These are phyloP conservation scores for Neurospora sp. DNA, from an alignment of 495 filamentous ascomycete genomes.

Conservation along the genomic window DNA sequence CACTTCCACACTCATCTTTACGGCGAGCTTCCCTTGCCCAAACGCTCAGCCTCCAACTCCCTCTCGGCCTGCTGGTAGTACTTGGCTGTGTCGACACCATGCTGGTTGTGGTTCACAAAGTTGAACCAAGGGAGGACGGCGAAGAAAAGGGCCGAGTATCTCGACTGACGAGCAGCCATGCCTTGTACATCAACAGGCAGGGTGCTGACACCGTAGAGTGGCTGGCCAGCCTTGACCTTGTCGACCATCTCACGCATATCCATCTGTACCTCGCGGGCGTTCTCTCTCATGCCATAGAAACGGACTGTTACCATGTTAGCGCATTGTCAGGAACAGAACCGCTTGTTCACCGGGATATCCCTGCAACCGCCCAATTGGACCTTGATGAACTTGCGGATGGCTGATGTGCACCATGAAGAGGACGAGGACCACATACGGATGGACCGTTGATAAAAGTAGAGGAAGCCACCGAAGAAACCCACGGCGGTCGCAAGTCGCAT, in stretches of 20 bases:
- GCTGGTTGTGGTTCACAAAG: constrained; percentile 93
- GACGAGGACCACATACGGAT: constrained; percentile 31
- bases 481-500: constrained; percentile 72
- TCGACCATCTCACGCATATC: constrained; percentile 98
- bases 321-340: neutral
- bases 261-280: constrained; percentile 81
- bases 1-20: neutral
- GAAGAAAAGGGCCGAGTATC: constrained; percentile 74
- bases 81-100: constrained; percentile 95
- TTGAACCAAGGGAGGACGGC: constrained; percentile 93
- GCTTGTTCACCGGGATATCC: neutral
- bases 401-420: neutral
- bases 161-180: constrained; percentile 81
- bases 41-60: constrained; percentile 73
- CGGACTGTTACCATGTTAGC: constrained; percentile 44
- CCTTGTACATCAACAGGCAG: constrained; percentile 85
- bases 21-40: constrained; percentile 14
- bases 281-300: constrained; percentile 92
- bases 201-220: constrained; percentile 75
- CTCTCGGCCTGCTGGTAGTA: constrained; percentile 95
- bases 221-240: constrained; percentile 82
- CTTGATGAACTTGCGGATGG: neutral
- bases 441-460: constrained; percentile 70
- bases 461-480: constrained; percentile 62
- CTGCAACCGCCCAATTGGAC: neutral